phyloP scores from a whole-genome alignment of 2,329 filamentous ascomycete species.

The Huntiella decipiens region DNA sequence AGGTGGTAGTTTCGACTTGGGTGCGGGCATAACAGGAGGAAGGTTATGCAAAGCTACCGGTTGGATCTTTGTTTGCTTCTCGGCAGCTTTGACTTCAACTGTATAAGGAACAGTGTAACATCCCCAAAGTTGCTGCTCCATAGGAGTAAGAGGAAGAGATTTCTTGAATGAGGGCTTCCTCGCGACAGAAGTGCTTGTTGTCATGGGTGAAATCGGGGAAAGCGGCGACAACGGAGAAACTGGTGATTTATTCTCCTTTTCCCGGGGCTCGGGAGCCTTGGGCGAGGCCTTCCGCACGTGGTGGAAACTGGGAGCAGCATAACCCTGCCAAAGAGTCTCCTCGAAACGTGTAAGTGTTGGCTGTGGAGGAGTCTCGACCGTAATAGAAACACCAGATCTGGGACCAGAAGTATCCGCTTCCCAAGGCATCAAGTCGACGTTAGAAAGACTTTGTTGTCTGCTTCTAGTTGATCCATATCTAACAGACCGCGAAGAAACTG shows the following conservation, averaged over 20 bases:
- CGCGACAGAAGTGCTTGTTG: neutral
- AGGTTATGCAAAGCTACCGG: neutral
- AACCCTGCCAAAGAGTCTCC: constrained; percentile 1
- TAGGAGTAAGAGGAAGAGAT: neutral
- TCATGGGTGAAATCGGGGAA: neutral
- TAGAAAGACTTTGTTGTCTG: neutral
- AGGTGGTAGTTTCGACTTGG: neutral
- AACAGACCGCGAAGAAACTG: neutral
- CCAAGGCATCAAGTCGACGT: constrained; percentile 1
- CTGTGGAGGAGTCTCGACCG: neutral
- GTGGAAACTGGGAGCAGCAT: constrained; percentile 4
- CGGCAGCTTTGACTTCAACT: neutral
- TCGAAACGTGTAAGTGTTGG: neutral
- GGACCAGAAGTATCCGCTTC: neutral
- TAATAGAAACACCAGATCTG: neutral
- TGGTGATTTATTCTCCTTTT: neutral
- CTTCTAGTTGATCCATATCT: neutral
- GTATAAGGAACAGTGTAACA: constrained; percentile 1
- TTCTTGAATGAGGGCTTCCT: neutral
- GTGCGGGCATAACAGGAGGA: neutral
- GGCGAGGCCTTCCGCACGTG: neutral
- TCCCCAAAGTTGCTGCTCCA: constrained; percentile 7
- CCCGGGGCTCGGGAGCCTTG: neutral
- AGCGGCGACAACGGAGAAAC: neutral
- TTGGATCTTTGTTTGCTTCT: neutral